Evolutionary conservation across 2,329 filamentous ascomycete species (phyloP), one percentile per base, ranked within the genome.

Genomic region (Rutstroemia sp.): DNA sequence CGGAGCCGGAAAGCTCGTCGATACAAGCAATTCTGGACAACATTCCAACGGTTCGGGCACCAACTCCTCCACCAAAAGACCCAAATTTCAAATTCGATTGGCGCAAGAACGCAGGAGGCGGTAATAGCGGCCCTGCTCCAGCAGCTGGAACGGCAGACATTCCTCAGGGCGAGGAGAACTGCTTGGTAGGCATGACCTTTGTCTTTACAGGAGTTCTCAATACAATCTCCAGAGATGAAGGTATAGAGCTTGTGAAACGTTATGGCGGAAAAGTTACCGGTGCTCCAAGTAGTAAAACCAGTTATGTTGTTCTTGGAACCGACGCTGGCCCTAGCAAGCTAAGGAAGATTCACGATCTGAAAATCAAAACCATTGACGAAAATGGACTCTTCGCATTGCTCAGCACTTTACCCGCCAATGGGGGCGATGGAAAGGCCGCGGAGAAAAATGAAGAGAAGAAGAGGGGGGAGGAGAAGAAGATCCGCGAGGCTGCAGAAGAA

Each of bases 241-340:
- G 83, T 1, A 86, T 92, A 62, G 84, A 81, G 45, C 76, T 99
- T 17, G 89, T 97, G 56, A 99, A 99, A 71, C 84, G 86, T 60
- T 95, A 96, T 70, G 95, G 94, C 44, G 94, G 94, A 53, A 97
- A 96, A 72, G 85, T 96, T 23, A 95, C 87, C 9, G 78, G 77
- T 9, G 86, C 83, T 5, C 94, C 95, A 19, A 97, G 92, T 69
- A 88, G 86, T 67, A 97, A 96, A 72, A 99, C 95, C 0, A 94
- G 81, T 67, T 99, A 90, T 68, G 91, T 99, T 47, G 89, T 99
- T 16, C 79, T 99, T 2, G 94, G 94, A 45, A 81, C 80, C 25
- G 94, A 97, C 70, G 94, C 95, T 23, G 94, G 94, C 0, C 94
- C 94, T 1, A 95, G 87, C 72, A 99, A 99, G 70, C 77, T 99